phyloP scores from a whole-genome alignment of 75 land plant species.

The Sequoia sempervirens region DNA sequence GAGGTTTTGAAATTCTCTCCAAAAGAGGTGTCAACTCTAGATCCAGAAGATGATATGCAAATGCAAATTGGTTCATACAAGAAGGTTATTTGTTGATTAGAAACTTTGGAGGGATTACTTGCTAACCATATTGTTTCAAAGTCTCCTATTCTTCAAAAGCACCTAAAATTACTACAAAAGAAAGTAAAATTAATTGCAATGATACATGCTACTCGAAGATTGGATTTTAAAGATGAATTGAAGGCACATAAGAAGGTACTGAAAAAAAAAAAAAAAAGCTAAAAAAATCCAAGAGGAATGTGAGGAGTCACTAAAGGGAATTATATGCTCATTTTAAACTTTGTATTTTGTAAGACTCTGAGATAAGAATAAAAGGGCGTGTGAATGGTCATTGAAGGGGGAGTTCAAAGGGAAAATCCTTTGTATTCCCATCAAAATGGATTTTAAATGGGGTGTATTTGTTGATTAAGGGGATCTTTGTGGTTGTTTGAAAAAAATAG shows the following conservation, averaged over 20 bases:
- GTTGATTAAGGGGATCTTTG: too few species aligned
- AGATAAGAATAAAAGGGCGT: too few species aligned
- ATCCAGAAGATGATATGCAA: constrained; percentile 94
- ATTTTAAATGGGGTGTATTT: too few species aligned
- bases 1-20: constrained; percentile 71
- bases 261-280: neutral
- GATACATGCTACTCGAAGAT: constrained; percentile 61
- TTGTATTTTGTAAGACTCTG: too few species aligned
- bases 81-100: constrained; percentile 66
- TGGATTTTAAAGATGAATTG: constrained; percentile 81
- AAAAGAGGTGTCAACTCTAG: constrained; percentile 69
- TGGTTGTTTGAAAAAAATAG: too few species aligned
- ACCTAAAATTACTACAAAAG: constrained; percentile 53
- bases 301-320: too few species aligned
- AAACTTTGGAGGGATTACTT: constrained; percentile 73
- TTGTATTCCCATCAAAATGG: too few species aligned
- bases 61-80: constrained; percentile 56
- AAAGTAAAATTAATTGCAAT: constrained; percentile 70
- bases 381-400: too few species aligned
- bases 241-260: constrained; percentile 85
- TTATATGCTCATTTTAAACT: too few species aligned
- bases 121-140: constrained; percentile 63
- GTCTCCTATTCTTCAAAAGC: constrained; percentile 66
- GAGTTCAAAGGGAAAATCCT: too few species aligned
- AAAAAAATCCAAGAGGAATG: too few species aligned